phyloP scores from a whole-genome alignment of 257 asterid genomes.

The Solanum virginianum region DNA sequence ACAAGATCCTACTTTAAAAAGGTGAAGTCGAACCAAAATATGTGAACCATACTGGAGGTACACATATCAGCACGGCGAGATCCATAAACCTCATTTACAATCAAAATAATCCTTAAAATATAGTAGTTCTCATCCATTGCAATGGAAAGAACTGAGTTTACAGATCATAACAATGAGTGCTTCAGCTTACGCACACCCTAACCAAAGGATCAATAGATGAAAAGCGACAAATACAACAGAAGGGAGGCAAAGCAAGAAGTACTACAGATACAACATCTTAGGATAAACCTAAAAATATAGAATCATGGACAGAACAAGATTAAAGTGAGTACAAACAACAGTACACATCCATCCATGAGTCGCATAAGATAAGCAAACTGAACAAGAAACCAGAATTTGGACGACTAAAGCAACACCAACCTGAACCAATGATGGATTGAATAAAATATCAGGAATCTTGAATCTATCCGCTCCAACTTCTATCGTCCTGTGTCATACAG shows the following conservation, averaged over 20 bases:
- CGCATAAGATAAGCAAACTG: neutral
- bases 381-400: neutral
- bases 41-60: neutral
- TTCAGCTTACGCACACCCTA: neutral
- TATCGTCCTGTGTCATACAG: constrained; percentile 46
- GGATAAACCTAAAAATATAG: neutral
- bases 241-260: neutral
- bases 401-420: constrained; percentile 17
- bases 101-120: neutral
- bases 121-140: neutral
- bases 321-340: neutral
- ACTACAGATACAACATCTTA: neutral
- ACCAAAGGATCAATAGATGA: neutral
- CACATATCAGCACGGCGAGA: neutral
- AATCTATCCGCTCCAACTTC: constrained; percentile 99
- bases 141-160: neutral
- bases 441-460: constrained; percentile 87
- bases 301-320: neutral
- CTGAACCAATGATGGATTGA: constrained; percentile 88
- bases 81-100: neutral
- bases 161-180: neutral
- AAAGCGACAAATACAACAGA: neutral
- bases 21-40: neutral
- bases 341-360: neutral
- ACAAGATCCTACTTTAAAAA: neutral